Conservation (phyloP, 192 early-diverging fungal species). For the Umbelopsis vinacea region DNA sequence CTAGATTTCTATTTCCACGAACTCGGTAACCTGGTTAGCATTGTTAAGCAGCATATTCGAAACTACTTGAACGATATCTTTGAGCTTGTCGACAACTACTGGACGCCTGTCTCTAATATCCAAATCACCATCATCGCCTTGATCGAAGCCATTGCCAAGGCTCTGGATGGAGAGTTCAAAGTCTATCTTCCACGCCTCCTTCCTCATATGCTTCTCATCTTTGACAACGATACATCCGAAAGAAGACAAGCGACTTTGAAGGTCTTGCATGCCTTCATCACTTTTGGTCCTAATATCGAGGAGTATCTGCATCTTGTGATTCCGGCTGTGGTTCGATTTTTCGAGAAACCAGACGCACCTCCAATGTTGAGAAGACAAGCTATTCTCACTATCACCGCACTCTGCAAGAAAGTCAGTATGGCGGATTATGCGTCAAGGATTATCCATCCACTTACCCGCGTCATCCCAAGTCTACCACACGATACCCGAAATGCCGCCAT, state of each 20-base stretch:
- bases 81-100: slow-evolving; percentile 77
- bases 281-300: slow-evolving; percentile 87
- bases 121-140: slow-evolving; percentile 86
- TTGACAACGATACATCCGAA: slow-evolving; percentile 79
- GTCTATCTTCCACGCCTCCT: slow-evolving; percentile 80
- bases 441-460: slow-evolving; percentile 81
- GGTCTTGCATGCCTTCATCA: slow-evolving; percentile 77
- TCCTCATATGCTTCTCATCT: slow-evolving; percentile 82
- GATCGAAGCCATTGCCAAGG: slow-evolving; percentile 83
- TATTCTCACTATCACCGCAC: slow-evolving; percentile 70
- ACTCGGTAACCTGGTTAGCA: slow-evolving; percentile 77
- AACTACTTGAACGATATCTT: slow-evolving; percentile 83
- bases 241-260: slow-evolving; percentile 64
- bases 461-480: slow-evolving; percentile 56
- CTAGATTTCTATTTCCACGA: slow-evolving; percentile 93
- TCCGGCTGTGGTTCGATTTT: slow-evolving; percentile 78
- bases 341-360: slow-evolving; percentile 75
- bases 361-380: slow-evolving; percentile 62
- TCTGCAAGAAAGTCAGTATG: slow-evolving; percentile 81
- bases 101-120: slow-evolving; percentile 68
- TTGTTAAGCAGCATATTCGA: slow-evolving; percentile 90
- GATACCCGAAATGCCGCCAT: slow-evolving; percentile 71
- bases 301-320: slow-evolving; percentile 92
- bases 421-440: slow-evolving; percentile 87
- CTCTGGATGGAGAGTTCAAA: slow-evolving; percentile 89